These are phyloP conservation scores for Echinochloa phyllopogon DNA, from an alignment of 176 grass and related monocot species.

Conservation along the genomic window DNA sequence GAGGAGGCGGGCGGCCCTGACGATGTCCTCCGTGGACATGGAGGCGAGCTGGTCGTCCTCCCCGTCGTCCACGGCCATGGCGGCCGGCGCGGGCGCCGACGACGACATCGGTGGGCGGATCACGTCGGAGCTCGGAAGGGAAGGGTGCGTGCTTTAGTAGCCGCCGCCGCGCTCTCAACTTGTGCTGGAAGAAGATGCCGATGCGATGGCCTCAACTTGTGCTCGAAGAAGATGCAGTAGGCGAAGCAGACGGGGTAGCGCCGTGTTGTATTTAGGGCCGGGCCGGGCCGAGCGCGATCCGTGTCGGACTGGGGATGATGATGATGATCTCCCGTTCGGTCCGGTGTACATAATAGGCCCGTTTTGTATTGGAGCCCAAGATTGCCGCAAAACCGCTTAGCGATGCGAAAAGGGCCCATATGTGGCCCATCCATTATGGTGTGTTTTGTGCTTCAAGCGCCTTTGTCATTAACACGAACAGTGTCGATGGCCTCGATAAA, in stretches of 20 bases:
- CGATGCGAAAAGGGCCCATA: not conserved
- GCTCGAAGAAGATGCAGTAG: not conserved
- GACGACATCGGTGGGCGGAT: slow-evolving; percentile 45
- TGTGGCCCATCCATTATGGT: not conserved
- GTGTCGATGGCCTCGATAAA: too few relatives aligned
- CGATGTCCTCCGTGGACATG: slow-evolving; percentile 74
- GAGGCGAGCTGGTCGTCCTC: slow-evolving; percentile 76
- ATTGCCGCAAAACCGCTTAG: not conserved
- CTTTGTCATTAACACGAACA: too few relatives aligned
- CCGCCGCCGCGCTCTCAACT: slow-evolving; percentile 6
- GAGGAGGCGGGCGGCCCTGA: slow-evolving; percentile 65
- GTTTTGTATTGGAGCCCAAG: not conserved
- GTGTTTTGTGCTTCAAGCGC: too few relatives aligned
- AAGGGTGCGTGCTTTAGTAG: slow-evolving; percentile 5
- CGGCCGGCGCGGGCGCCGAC: not conserved
- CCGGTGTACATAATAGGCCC: not conserved
- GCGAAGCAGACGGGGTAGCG: not conserved
- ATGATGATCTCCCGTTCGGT: too few relatives aligned
- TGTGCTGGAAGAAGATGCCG: slow-evolving; percentile 5
- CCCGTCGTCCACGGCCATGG: slow-evolving; percentile 53
- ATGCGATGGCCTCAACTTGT: not conserved
- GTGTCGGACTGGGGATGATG: not conserved
- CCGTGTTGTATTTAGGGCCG: not conserved
- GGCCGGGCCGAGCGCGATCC: not conserved
- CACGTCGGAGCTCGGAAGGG: not conserved